Evolutionary conservation across 2,329 filamentous ascomycete genomes (phyloP), one percentile per base, ranked within the genome.

Genomic region (Hypoxylon sp.): DNA sequence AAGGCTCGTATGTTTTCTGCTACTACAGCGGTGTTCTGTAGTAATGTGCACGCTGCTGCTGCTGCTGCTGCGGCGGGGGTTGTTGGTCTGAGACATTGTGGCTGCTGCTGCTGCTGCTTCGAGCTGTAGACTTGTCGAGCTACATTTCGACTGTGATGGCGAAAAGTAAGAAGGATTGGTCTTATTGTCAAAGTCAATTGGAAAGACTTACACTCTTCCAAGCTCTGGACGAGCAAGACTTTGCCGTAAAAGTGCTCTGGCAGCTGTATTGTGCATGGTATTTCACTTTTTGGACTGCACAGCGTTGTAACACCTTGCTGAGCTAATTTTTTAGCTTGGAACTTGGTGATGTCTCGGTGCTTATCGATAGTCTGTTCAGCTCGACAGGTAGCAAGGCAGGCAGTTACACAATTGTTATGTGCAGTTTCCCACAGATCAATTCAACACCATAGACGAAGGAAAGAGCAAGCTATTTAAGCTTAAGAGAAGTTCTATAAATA

Each of bases 181-280:
- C n/a, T 4, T 12, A 4, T 31, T 21, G 12, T 27, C 32, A 11
- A 35, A 34, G 38, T 34, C 58, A 61, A 63, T 65, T 62, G 59
- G 26, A 11, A 9, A 15, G 12, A 55, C 59, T 15, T 23, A 61
- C 58, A 34, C 38, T 57, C 34, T 58, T 5, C 43, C 41, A 5
- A 55, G 30, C 52, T 59, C 45, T 16, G 55, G 20, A 35, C 44
- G 54, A 29, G 52, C 47, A n/a, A 55, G 25, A 21, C 50, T 35
- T 13, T 49, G 55, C 11, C 56, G 60, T 6, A 63, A 25, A 8
- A 63, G n/a, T 15, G 50, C 34, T 41, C 62, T 60, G 20, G 55
- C 36, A 26, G 55, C 46, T 25, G 43, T 31, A 36, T 45, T 53
- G 36, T 50, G 57, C 63, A 67, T 67, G 32, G 4, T 60, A 37